Conservation (phyloP, 2,329 filamentous ascomycete species). For the Neonectria sp. region DNA sequence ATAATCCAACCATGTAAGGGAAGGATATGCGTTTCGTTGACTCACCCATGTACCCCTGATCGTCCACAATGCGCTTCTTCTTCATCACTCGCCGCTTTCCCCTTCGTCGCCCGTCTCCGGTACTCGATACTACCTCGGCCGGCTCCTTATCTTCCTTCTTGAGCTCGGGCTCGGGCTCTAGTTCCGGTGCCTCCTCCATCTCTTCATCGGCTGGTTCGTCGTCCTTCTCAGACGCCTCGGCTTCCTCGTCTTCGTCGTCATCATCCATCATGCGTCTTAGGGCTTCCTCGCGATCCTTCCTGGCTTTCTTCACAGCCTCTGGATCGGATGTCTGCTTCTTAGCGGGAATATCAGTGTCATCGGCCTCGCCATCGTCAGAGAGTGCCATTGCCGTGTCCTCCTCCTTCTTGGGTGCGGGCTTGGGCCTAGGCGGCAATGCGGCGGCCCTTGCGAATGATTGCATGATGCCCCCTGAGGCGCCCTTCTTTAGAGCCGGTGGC, state of each 20-base stretch:
- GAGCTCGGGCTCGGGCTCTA: slow-evolving; percentile 54
- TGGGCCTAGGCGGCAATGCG: slow-evolving; percentile 63
- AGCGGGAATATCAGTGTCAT: slow-evolving; percentile 53
- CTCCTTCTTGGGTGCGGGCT: slow-evolving; percentile 54
- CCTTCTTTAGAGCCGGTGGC: slow-evolving; percentile 66
- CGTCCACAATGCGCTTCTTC: slow-evolving; percentile 89
- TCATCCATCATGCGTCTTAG: slow-evolving; percentile 67
- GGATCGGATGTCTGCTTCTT: slow-evolving; percentile 43
- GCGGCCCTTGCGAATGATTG: slow-evolving; percentile 81
- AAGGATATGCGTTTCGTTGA: slow-evolving; percentile 26
- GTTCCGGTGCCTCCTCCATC: slow-evolving; percentile 57
- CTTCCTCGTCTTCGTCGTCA: slow-evolving; percentile 73
- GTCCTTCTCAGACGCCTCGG: slow-evolving; percentile 57
- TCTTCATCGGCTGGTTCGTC: slow-evolving; percentile 57
- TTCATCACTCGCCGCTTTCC: slow-evolving; percentile 87
- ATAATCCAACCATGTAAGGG: not conserved
- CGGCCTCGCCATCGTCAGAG: slow-evolving; percentile 59
- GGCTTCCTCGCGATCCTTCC: slow-evolving; percentile 56
- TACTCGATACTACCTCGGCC: slow-evolving; percentile 68
- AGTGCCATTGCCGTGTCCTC: slow-evolving; percentile 51
- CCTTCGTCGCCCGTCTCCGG: slow-evolving; percentile 75
- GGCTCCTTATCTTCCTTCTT: slow-evolving; percentile 61
- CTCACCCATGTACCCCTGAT: slow-evolving; percentile 90
- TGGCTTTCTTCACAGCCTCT: slow-evolving; percentile 48
- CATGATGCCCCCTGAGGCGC: slow-evolving; percentile 77